Evolutionary conservation across 2,329 filamentous ascomycete species (phyloP), one percentile per base, ranked within the genome.

Genomic region (Lecanicillium sp.): DNA sequence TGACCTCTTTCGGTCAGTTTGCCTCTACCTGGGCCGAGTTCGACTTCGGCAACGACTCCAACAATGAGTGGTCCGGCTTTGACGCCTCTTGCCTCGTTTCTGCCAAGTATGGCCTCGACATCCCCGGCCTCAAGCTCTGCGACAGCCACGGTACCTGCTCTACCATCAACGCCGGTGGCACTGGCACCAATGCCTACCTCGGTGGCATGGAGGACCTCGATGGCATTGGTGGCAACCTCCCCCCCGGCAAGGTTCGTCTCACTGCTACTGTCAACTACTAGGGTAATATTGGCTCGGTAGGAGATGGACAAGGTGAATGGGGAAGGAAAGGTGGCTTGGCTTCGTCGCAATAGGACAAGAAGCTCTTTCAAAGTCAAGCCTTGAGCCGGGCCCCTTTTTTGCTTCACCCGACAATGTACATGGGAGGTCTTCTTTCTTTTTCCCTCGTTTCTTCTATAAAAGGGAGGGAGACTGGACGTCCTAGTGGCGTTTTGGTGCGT

Each of bases 41-140:
- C 38, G 71, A 74, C 57, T 63, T 65, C 33, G 65, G 46, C 43
- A 67, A 63, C 58, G 27, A 44, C 1, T 54, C 54, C 56, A 75
- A 75, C 63, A 39, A 48, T n/a, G 57, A 52, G 40, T 71, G 65
- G 64, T 71, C 65, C 3, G 71, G 71, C 29, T 67, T 64, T 42
- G 71, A 75, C 41, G 68, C 64, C 45, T 73, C 68, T 4, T 63
- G 62, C 42, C 61, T 75, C 9, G 66, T 71, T 30, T 56, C 68
- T 20, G 57, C 62, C 48, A 43, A 49, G 19, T 44, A 48, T 37
- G 43, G 45, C 40, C 46, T 57, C 12, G 4, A 41, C 14, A 58
- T 63, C 37, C 57, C 54, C 16, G 59, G 55, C 46, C 53, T 68
- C 43, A 50, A 49, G 19, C 59, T 71, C 46, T 60, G 57, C 44